Base-by-base conservation (phyloP, 2,329 filamentous ascomycete genomes). In the Anisogramma anomala region DNA sequence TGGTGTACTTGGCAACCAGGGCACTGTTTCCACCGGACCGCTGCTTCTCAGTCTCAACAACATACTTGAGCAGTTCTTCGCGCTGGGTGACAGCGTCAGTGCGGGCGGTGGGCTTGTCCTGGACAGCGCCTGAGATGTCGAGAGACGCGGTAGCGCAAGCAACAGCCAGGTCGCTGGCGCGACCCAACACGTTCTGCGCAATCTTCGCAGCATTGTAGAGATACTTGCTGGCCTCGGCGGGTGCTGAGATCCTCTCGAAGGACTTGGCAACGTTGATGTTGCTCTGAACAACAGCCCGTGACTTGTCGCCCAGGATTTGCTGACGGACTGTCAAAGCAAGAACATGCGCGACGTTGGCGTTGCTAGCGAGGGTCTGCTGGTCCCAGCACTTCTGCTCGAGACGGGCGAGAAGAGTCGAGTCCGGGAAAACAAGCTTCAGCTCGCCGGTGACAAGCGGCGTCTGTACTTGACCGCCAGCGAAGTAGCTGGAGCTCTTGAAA, bases 31-130 rank as follows among this genome's bases (percentile, higher is more conserved):
- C 36, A 27, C 44, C 46, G 23, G 40, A 42, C 17, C 47, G 44
- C 33, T 47, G 35, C 44, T 47, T 49, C 39, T 49, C 47, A 8
- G 41, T 36, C 14, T 47, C 47, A 18, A 49, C 41, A 20, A 49
- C 39, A 31, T 45, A 49, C 45, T 45, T 42, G 26, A 49, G 41
- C 7, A 47, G 41, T 41, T 49, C 47, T 41, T 49, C 47, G 14
- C 47, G 47, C 39, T 49, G 45, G 15, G 38, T 47, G 18, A 47
- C 41, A 26, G 41, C 37, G 28, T 49, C 47, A 11, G 42, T 25
- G 17, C 44, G 41, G 20, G 32, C 34, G 10, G 45, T 44, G 14
- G 31, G 25, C 37, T 47, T 47, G 10, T 47, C 17, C 45, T 47
- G 41, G 27, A 39, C 32, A 9, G 28, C 35, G 26, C 34, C 45